Base-by-base conservation (phyloP, 805 yeast genomes). In the Debaryomyces castellii region DNA sequence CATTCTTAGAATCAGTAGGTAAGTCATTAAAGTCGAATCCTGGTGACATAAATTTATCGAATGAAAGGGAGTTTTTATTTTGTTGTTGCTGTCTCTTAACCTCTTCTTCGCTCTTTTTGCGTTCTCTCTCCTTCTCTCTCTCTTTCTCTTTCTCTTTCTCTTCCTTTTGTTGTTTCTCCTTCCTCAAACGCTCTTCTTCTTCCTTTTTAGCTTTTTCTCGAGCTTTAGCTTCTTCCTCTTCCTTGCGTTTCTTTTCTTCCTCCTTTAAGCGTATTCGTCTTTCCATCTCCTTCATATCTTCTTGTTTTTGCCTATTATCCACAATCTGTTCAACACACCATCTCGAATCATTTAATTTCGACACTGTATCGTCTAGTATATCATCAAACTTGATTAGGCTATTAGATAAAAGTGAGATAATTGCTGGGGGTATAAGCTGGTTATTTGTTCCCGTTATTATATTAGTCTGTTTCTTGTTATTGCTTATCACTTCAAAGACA, bases 271-370 rank as follows among this genome's bases (percentile, higher is more conserved):
- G 49, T 47, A 49, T 50, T 44, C 57, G 69, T 35, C 62, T 51
- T 40, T 67, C 72, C 47, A 58, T 43, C 47, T 67, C 73, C 46
- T 66, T 68, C 52, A 64, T 44, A 51, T 71, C 74, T 49, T 71
- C 74, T 49, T 70, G 74, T 37, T 62, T 60, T 51, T 69, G 74
- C 51, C 63, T 67, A 54, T 62, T 70, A 51, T 72, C 74, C 25
- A 71, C 54, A 41, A 72, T 71, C 47, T 65, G 70, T 45, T 64
- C 75, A 4, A 72, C 57, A 45, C 76, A 72, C 77, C 77, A 72
- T 32, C 60, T 56, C 2, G 74, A 69, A 41, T 72, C 76, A 51
- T 71, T 71, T 49, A 72, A 66, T 50, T 71, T 71, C 43, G 62
- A 48, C 9, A 66, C 58, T 2, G 76, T 67, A 6, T 72, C 76